phyloP scores from a whole-genome alignment of 2,329 filamentous ascomycete species.

The Alternaria sp. region DNA sequence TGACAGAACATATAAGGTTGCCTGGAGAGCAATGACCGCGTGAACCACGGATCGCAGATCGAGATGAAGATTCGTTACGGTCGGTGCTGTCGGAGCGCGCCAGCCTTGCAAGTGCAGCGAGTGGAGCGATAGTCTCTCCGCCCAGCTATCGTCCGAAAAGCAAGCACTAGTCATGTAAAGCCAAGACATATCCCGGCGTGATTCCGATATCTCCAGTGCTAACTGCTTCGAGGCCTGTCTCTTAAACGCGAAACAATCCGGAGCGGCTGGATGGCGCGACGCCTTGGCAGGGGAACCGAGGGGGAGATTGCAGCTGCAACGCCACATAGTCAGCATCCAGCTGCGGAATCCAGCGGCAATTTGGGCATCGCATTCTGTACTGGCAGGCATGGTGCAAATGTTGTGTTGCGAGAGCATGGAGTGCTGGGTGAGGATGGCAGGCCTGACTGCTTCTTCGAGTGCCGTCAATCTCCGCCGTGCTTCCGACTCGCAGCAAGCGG shows the following conservation, averaged over 20 bases:
- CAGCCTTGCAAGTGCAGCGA: background rate
- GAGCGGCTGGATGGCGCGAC: background rate
- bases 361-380: background rate
- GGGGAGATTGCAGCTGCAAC: slow-evolving; percentile 4
- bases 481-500: slow-evolving; percentile 1
- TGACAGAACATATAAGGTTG: background rate
- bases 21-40: slow-evolving; percentile 1
- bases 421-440: background rate
- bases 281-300: slow-evolving; percentile 15
- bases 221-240: background rate
- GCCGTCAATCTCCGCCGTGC: background rate
- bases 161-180: background rate
- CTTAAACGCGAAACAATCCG: slow-evolving; percentile 6
- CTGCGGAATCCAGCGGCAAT: background rate
- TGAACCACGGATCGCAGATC: background rate
- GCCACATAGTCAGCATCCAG: background rate
- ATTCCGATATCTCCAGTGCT: background rate
- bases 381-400: background rate
- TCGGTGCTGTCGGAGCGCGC: background rate
- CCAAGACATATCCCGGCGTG: background rate
- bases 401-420: background rate
- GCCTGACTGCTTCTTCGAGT: background rate
- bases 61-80: background rate
- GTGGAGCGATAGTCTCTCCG: background rate
- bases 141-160: background rate